These are phyloP conservation scores for Ophiostoma ips DNA, from an alignment of 2,329 filamentous ascomycete species.

Conservation along the genomic window DNA sequence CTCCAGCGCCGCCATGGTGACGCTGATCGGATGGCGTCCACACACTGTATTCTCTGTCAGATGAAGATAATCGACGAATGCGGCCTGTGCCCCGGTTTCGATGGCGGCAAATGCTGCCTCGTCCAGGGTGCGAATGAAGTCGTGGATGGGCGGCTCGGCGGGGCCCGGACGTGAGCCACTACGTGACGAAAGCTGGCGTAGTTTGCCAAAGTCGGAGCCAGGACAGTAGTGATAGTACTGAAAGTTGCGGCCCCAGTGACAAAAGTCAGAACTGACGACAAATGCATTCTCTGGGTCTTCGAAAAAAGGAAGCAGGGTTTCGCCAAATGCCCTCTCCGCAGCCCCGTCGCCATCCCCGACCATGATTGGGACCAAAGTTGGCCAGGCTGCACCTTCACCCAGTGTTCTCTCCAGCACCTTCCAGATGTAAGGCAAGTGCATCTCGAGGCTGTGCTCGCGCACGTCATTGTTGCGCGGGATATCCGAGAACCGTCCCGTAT, in stretches of 20 bases:
- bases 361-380: conserved; percentile 71
- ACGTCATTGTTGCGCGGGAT: conserved; percentile 59
- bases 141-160: conserved; percentile 49
- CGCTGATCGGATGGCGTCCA: conserved; percentile 85
- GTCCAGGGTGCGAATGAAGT: conserved; percentile 73
- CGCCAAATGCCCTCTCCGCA: conserved; percentile 55
- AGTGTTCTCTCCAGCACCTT: conserved; percentile 49
- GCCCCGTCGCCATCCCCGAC: conserved; percentile 57
- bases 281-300: conserved; percentile 64
- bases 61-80: conserved; percentile 54
- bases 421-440: conserved; percentile 91
- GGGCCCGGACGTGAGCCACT: conserved; percentile 21
- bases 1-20: conserved; percentile 81
- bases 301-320: conserved; percentile 64
- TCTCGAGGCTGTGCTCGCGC: conserved; percentile 85
- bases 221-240: conserved; percentile 67
- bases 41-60: conserved; percentile 84
- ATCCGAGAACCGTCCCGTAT: conserved; percentile 41
- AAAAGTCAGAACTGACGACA: conserved; percentile 89
- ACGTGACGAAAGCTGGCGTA: conserved; percentile 23
- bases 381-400: conserved; percentile 34
- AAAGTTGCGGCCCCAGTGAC: conserved; percentile 84
- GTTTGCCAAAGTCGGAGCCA: conserved; percentile 26
- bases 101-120: conserved; percentile 73
- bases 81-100: conserved; percentile 55